Conservation (phyloP, 345 rosid species). For the Ricinus communis region DNA sequence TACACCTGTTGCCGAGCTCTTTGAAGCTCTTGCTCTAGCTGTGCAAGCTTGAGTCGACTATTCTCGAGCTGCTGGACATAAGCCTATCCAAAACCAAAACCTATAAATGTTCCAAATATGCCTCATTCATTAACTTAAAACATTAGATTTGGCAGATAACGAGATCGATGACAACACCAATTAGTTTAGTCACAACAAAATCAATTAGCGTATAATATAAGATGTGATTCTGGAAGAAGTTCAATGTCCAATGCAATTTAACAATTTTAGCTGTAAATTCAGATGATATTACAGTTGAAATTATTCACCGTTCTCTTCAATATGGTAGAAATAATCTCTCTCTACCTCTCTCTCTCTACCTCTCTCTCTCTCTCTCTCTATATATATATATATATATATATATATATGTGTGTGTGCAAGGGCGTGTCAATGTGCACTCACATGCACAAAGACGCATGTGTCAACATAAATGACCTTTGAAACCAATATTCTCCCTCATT, state of each 20-base stretch:
- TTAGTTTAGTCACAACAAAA: neutral
- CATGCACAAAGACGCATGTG: no score
- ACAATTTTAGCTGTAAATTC: no score
- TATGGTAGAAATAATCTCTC: no score
- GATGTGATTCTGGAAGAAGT: neutral
- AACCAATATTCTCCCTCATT: no score
- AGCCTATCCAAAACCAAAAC: slow-evolving; percentile 68
- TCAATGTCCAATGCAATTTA: neutral
- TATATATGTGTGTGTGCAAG: no score
- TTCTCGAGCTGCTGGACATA: slow-evolving; percentile 92
- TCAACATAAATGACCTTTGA: no score
- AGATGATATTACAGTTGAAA: no score
- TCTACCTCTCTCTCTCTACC: no score
- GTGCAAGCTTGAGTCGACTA: slow-evolving; percentile 62
- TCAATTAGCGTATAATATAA: neutral
- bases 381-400: no score
- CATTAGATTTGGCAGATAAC: neutral
- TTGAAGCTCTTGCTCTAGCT: slow-evolving; percentile 86
- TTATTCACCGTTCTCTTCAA: no score
- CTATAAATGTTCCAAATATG: slow-evolving; percentile 44
- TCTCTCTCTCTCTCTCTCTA: no score
- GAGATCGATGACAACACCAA: slow-evolving; percentile 1
- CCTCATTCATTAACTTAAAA: slow-evolving; percentile 22
- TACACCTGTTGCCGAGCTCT: slow-evolving; percentile 73
- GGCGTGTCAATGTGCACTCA: no score